Base-by-base conservation (phyloP, 192 early-diverging fungal species). In the Gorgonomyces haynaldii region DNA sequence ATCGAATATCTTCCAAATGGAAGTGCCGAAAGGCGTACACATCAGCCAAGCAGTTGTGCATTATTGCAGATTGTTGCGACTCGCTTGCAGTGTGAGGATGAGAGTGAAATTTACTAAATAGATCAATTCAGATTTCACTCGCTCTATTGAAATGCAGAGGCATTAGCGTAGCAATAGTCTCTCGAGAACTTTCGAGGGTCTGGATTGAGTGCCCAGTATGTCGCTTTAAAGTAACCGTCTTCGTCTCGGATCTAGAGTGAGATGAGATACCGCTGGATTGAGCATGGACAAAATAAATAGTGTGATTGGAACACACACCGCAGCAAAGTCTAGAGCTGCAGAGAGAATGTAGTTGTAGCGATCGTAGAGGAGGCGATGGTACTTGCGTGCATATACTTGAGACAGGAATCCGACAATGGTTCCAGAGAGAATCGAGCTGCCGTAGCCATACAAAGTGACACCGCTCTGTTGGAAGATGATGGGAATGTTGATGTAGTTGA, bases 351-450 rank as follows among this genome's bases (percentile, higher is more conserved):
- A 81, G 15, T 75, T 70, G 50, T 76, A 78, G 26, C 63, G 54
- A 34, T 53, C 58, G 62, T 71, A 91, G 76, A 81, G 84, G 8
- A 42, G 62, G 25, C 69, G 68, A 50, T 66, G 62, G 37, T 72
- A 67, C 42, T 76, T 70, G 58, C 84, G 78, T 60, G 81, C 72
- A 31, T 66, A 62, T 49, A 69, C 83, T 59, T 86, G 86, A 49
- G 81, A 81, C 42, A 85, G 55, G 62, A 83, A 79, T 2, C 76
- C 79, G 2, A 73, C 39, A 56, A 74, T 66, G 39, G 72, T 67
- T 9, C 4, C 16, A 16, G 36, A 42, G 19, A 53, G 42, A n/a
- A 53, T 46, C 3, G 41, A 21, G n/a, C 29, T 49, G 50, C 45
- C 52, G 41, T 23, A 58, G 19, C 27, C 45, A 30, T 24, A 56